Conservation (phyloP, 306 rosid species). For the Acmispon strigosus region DNA sequence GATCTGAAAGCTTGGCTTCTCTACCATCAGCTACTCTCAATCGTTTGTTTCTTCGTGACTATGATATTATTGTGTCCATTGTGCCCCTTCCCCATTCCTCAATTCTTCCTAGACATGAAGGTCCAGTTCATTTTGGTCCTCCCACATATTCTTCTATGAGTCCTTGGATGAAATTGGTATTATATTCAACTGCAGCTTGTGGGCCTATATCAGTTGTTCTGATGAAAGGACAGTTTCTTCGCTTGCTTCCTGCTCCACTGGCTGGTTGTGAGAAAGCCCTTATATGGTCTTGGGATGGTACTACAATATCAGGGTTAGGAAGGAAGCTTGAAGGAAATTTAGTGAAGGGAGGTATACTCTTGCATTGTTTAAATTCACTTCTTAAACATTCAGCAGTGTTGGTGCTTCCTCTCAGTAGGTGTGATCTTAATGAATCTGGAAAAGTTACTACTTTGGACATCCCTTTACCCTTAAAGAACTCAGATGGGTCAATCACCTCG, state of each 20-base stretch:
- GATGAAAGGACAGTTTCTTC: constrained; percentile 91
- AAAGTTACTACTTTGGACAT: constrained; percentile 66
- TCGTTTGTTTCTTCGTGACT: constrained; percentile 87
- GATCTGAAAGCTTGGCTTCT: constrained; percentile 96
- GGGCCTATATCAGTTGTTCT: constrained; percentile 90
- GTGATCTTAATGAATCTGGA: constrained; percentile 71
- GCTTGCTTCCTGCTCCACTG: constrained; percentile 94
- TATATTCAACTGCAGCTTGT: constrained; percentile 66
- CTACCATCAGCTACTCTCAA: constrained; percentile 78
- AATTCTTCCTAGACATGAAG: constrained; percentile 75
- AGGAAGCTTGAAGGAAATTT: constrained; percentile 77
- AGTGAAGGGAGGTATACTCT: constrained; percentile 73
- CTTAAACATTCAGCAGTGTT: constrained; percentile 80
- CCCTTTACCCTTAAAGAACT: constrained; percentile 84
- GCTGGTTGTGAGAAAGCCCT: constrained; percentile 94
- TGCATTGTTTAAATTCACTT: constrained; percentile 88
- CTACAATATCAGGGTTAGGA: constrained; percentile 80
- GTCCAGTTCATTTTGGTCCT: constrained; percentile 93
- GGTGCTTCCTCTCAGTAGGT: constrained; percentile 80
- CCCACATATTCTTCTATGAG: constrained; percentile 89
- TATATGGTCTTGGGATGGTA: constrained; percentile 94
- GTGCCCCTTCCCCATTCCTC: constrained; percentile 89
- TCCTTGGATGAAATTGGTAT: constrained; percentile 97
- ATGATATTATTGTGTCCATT: constrained; percentile 82
- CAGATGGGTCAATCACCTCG: constrained; percentile 60